These are phyloP conservation scores for Gardenia jasminoides DNA, from an alignment of 257 asterid genomes.

Conservation along the genomic window DNA sequence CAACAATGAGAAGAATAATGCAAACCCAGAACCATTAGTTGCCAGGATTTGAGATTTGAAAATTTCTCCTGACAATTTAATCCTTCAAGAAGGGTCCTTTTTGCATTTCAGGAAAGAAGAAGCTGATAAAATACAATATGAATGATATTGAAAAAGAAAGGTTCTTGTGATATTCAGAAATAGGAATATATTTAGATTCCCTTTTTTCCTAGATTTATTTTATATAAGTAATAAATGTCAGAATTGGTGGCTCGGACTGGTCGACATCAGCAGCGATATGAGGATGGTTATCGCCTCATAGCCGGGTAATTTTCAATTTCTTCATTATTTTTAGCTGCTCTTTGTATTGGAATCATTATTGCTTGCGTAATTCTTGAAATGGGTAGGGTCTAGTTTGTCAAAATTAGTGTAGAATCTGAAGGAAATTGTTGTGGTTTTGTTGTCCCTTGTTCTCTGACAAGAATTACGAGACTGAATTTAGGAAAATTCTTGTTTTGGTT, in stretches of 20 bases:
- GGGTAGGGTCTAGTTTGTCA: background rate
- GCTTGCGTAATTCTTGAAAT: background rate
- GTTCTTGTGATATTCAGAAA: conserved; percentile 11
- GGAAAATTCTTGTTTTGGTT: background rate
- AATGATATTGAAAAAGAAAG: conserved; percentile 2
- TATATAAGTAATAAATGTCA: conserved; percentile 57
- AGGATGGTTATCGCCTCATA: conserved; percentile 82
- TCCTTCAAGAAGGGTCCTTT: background rate
- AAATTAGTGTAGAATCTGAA: background rate
- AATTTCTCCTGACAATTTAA: background rate
- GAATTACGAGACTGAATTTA: background rate
- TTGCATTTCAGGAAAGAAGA: no score
- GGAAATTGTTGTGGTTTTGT: background rate
- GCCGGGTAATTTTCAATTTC: conserved; percentile 49
- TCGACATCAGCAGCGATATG: conserved; percentile 84
- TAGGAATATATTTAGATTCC: background rate
- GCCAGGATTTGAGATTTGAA: background rate
- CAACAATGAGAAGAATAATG: conserved; percentile 8
- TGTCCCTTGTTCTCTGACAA: background rate
- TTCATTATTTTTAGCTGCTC: background rate
- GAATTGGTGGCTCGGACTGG: conserved; percentile 94
- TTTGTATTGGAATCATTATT: background rate
- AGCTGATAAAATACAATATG: background rate
- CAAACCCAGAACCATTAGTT: conserved; percentile 6
- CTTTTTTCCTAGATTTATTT: conserved; percentile 9